Evolutionary conservation across 73 alveolate genomes (phyloP).

Genomic region (Durusdinium trenchii): DNA sequence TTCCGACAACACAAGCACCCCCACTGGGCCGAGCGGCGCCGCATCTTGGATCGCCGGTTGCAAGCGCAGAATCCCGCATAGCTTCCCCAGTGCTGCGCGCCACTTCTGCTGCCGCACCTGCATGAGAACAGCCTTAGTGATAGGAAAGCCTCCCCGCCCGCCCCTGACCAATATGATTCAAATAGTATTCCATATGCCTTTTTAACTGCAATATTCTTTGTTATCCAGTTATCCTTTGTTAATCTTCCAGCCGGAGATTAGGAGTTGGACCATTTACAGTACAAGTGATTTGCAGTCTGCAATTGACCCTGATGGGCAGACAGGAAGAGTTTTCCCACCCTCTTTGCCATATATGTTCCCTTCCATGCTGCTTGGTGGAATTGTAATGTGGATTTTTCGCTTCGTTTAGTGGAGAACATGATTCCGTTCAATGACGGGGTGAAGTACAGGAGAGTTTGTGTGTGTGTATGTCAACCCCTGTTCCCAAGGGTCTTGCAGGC

Average conservation of each 20-base stretch:
- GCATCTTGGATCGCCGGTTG: conserved; percentile 65
- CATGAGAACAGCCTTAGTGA: neutral
- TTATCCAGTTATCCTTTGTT: neutral
- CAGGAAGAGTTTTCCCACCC: too few relatives aligned
- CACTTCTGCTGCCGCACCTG: conserved; percentile 36
- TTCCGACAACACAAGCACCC: neutral
- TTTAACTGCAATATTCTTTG: neutral
- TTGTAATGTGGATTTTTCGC: too few relatives aligned
- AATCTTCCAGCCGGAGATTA: neutral
- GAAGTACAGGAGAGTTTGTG: too few relatives aligned
- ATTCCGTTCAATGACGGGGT: too few relatives aligned
- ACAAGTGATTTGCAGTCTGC: too few relatives aligned
- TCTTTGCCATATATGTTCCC: too few relatives aligned
- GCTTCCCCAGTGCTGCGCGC: conserved; percentile 34
- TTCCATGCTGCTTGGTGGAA: too few relatives aligned
- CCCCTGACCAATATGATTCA: neutral
- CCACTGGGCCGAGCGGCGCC: conserved; percentile 18
- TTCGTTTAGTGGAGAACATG: too few relatives aligned
- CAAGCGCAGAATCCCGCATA: conserved; percentile 10
- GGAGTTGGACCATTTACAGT: neutral
- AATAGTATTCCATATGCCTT: neutral
- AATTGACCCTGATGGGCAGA: too few relatives aligned
- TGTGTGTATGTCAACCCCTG: too few relatives aligned
- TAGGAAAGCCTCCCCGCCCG: neutral
- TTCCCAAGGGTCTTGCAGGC: too few relatives aligned